Base-by-base conservation (phyloP, 2,329 filamentous ascomycete species). In the Diaporthe citrichinensis region DNA sequence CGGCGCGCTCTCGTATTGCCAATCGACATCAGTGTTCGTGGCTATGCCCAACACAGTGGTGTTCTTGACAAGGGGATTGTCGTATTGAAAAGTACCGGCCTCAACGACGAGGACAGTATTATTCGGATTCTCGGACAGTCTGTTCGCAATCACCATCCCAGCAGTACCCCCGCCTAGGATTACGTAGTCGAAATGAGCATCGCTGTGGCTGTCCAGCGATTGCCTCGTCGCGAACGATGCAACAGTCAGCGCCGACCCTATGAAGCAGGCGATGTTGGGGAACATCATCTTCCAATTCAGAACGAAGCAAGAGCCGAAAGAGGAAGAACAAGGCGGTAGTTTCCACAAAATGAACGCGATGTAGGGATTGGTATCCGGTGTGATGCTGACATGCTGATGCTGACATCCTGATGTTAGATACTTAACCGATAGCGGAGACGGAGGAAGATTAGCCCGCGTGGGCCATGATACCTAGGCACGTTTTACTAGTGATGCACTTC, bases 151-250 rank as follows among this genome's bases (percentile, higher is more conserved):
- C 36, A 67, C 61, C 31, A 67, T 41, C n/a, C 61, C 61, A 67
- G 61, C 61, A 28, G 61, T 67, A 46, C 61, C 61, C 25, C 61
- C 61, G 31, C 61, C 61, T 39, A 67, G 39, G 39, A 67, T 46
- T 15, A 67, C 36, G 36, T 67, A 67, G 36, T 67, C 61, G 61
- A 73, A 77, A 23, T 68, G 76, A 31, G 76, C 76, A 57, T 73
- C 65, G 57, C 51, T 55, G 51, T 31, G 31, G 51, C 51, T 55
- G 51, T 55, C 51, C 25, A 55, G 51, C 51, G 51, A 55, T 55
- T 55, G 51, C 51, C 51, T 55, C 51, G 51, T 55, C 51, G 51
- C 51, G 31, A 55, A 55, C 51, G 51, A 55, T 55, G 51, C 51
- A 55, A 55, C 51, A 28, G 51, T 31, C 25, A 55, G 25, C 51